Percentiles rank a stretch among this genome's conserved stretches.
Evolutionary conservation across 176 grass and related monocot genomes (phyloP).

Genomic region (Miscanthus lutarioriparius): DNA sequence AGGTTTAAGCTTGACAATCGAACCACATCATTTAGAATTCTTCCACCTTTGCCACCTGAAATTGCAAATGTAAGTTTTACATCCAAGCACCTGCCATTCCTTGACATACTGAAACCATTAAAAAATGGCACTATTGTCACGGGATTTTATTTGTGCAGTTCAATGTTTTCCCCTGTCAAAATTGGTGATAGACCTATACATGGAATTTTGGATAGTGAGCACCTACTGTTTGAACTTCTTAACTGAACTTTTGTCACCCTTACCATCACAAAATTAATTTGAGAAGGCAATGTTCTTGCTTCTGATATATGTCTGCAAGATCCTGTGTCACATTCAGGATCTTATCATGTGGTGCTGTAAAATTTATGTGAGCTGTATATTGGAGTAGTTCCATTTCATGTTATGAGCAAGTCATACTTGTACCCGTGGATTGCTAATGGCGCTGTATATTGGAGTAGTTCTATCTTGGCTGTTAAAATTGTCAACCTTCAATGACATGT

Average conservation of each 20-base stretch:
- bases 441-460: not conserved
- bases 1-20: slow-evolving; percentile 86
- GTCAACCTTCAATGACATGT: not conserved
- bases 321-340: not conserved
- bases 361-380: not conserved
- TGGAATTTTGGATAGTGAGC: slow-evolving; percentile 8
- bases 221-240: not conserved
- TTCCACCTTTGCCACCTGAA: slow-evolving; percentile 83
- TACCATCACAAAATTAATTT: slow-evolving; percentile 7
- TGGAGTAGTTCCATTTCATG: not conserved
- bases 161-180: slow-evolving; percentile 5
- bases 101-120: slow-evolving; percentile 12
- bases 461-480: not conserved
- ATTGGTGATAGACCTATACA: not conserved
- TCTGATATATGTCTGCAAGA: slow-evolving; percentile 13
- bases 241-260: slow-evolving; percentile 30
- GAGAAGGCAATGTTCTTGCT: not conserved
- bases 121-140: not conserved
- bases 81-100: slow-evolving; percentile 22
- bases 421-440: not conserved
- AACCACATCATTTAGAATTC: slow-evolving; percentile 80
- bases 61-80: slow-evolving; percentile 73
- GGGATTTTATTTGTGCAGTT: not conserved
- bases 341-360: not conserved
- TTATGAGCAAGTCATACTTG: not conserved